Base-by-base conservation (phyloP, 2,329 filamentous ascomycete genomes). In the Proliferodiscus dingleyae region DNA sequence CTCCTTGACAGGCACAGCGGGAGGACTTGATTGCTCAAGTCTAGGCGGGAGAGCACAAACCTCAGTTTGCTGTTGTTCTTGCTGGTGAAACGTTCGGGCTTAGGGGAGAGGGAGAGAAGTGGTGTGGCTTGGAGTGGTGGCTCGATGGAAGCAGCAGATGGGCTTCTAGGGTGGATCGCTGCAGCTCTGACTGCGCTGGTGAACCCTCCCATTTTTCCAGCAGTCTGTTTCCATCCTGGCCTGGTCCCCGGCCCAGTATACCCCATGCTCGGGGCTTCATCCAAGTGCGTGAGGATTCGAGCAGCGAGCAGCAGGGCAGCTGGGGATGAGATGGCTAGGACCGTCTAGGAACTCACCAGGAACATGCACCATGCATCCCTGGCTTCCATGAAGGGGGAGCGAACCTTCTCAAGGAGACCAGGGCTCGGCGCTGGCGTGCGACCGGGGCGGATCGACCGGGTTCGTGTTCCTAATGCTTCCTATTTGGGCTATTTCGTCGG, bases 211-310 rank as follows among this genome's bases (percentile, higher is more conserved):
- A 10, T 43, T 36, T 33, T 43, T 47, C 52, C 52, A 54, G 45
- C 50, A 47, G 29, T 47, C 43, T 39, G 47, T 52, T 51, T 49
- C 39, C 30, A 26, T 41, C 49, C 51, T 38, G 24, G 43, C 34
- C 9, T n/a, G 13, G 3, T 26, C 11, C 26, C 10, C 2, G 21
- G n/a, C 29, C 34, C 41, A 30, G 13, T 30, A 18, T 39, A 13
- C 15, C 32, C 28, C 7, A 7, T 21, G 16, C 22, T 23, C n/a
- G n/a, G n/a, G n/a, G n/a, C n/a, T n/a, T n/a, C n/a, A n/a, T n/a
- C n/a, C n/a, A n/a, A n/a, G n/a, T n/a, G n/a, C n/a, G n/a, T n/a
- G n/a, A n/a, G n/a, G n/a, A n/a, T n/a, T n/a, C n/a, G n/a, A 47
- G 44, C 45, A 34, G 26, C 11, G 29, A 43, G 8, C 8, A 28